Conservation (phyloP, 1,139 yeast species). For the Lodderomyces elongisporus region DNA sequence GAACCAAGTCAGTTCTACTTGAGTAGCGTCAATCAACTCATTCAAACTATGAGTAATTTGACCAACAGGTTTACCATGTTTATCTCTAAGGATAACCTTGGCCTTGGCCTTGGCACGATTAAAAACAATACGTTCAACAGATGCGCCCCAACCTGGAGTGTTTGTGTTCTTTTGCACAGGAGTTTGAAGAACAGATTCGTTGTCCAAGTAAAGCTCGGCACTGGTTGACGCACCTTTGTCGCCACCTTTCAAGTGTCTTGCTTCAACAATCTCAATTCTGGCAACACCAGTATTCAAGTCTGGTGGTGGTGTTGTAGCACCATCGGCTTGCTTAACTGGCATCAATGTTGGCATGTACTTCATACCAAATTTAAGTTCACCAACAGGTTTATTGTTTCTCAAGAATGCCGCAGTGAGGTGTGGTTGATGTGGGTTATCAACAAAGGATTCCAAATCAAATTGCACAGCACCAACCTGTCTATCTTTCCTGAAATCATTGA, state of each 20-base stretch:
- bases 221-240: conserved; percentile 55
- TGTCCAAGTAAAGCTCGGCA: conserved; percentile 66
- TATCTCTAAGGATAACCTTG: conserved; percentile 62
- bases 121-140: conserved; percentile 66
- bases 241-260: conserved; percentile 42
- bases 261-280: conserved; percentile 49
- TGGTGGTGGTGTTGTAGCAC: conserved; percentile 81
- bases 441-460: conserved; percentile 65
- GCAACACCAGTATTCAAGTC: conserved; percentile 92
- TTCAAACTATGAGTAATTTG: conserved; percentile 61
- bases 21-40: conserved; percentile 71
- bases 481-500: conserved; percentile 75
- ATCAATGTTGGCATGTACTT: conserved; percentile 77
- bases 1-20: conserved; percentile 74
- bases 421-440: conserved; percentile 49
- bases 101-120: conserved; percentile 69
- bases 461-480: conserved; percentile 74
- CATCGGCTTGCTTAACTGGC: conserved; percentile 73
- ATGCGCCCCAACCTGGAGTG: conserved; percentile 63
- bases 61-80: conserved; percentile 52
- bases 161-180: conserved; percentile 55
- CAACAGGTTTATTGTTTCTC: conserved; percentile 79
- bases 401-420: conserved; percentile 54
- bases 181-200: conserved; percentile 55
- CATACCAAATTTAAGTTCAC: conserved; percentile 64